Conservation (phyloP, 2,329 filamentous ascomycete species). For the Dactylellina cionopaga region DNA sequence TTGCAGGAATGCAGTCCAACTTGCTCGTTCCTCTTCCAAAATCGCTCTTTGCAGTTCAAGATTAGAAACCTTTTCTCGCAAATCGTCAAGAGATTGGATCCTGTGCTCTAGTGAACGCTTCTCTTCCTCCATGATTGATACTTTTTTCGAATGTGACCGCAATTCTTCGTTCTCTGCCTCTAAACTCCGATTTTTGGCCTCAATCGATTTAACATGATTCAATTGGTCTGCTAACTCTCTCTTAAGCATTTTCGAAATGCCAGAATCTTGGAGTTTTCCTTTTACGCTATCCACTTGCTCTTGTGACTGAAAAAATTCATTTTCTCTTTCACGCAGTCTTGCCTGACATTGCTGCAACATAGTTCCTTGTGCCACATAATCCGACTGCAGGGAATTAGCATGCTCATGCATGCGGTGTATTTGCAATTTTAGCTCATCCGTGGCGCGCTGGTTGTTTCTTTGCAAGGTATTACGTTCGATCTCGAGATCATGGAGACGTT, state of each 20-base stretch:
- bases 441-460: conserved; percentile 19
- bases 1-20: conserved; percentile 88
- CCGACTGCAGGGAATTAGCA: conserved; percentile 5
- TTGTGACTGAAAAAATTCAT: conserved; percentile 25
- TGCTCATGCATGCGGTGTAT: conserved; percentile 10
- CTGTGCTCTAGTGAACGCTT: conserved; percentile 83
- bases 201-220: conserved; percentile 84
- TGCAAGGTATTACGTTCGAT: conserved; percentile 3
- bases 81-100: conserved; percentile 76
- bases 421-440: conserved; percentile 33
- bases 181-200: conserved; percentile 82
- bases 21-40: conserved; percentile 84
- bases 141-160: conserved; percentile 82
- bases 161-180: conserved; percentile 80
- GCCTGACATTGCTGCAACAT: conserved; percentile 16
- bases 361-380: conserved; percentile 1
- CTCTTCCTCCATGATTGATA: conserved; percentile 94
- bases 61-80: conserved; percentile 81
- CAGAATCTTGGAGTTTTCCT: conserved; percentile 84
- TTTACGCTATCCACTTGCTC: conserved; percentile 68
- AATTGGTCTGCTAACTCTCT: conserved; percentile 91
- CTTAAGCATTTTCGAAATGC: conserved; percentile 85
- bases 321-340: conserved; percentile 27
- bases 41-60: conserved; percentile 83
- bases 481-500: conserved; percentile 35